Percentiles rank a stretch among this genome's conserved stretches.
phyloP scores from a whole-genome alignment of 192 early-diverging fungal genomes.

The Podila minutissima region DNA sequence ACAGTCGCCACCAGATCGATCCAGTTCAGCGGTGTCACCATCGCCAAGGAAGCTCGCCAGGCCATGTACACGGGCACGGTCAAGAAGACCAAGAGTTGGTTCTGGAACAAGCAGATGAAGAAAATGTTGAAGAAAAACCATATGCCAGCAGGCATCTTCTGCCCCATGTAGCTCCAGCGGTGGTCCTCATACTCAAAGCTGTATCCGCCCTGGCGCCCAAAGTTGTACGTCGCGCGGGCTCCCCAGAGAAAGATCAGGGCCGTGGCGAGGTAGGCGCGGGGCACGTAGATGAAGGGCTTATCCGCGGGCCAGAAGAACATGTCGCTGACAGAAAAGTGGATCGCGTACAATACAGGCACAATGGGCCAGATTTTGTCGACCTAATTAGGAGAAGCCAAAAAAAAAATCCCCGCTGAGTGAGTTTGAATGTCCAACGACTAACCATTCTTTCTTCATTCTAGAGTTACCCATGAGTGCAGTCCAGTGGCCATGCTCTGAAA shows the following conservation, averaged over 20 bases:
- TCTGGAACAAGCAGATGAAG: constrained; percentile 83
- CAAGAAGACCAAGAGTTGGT: constrained; percentile 71
- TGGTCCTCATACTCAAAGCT: constrained; percentile 75
- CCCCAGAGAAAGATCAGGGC: constrained; percentile 75
- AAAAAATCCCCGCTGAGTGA: background rate
- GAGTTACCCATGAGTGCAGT: constrained; percentile 58
- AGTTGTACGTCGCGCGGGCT: constrained; percentile 80
- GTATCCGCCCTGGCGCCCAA: constrained; percentile 82
- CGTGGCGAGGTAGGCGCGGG: constrained; percentile 46
- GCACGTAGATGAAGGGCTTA: constrained; percentile 14
- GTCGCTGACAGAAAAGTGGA: constrained; percentile 65
- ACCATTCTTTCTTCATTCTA: background rate
- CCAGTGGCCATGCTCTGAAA: constrained; percentile 52
- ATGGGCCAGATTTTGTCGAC: constrained; percentile 87
- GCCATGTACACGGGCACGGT: constrained; percentile 61
- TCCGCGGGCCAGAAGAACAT: constrained; percentile 46
- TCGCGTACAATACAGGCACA: constrained; percentile 67
- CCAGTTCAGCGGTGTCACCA: constrained; percentile 32
- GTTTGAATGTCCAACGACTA: background rate
- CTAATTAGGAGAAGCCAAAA: constrained; percentile 4
- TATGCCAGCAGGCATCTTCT: background rate
- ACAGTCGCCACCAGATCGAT: constrained; percentile 58
- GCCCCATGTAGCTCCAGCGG: constrained; percentile 68
- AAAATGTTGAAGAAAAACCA: constrained; percentile 69
- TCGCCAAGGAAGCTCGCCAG: constrained; percentile 19